Evolutionary conservation across 768 basidiomycete species (phyloP).

Genomic region (Xerocomellus amylosporus): DNA sequence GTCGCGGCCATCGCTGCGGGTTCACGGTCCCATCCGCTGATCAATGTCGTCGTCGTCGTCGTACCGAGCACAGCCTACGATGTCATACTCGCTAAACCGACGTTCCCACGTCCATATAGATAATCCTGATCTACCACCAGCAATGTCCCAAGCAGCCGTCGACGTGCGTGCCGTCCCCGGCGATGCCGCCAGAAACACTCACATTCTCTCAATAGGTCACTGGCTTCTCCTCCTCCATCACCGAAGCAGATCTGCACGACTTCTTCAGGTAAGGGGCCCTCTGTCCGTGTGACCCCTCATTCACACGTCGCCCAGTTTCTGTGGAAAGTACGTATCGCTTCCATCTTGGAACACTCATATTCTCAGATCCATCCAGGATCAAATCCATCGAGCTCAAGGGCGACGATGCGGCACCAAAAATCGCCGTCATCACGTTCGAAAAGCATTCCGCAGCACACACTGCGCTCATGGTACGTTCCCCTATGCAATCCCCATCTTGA

Average conservation of each 20-base stretch:
- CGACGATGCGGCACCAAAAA: slow-evolving; percentile 35
- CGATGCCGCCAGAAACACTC: not conserved
- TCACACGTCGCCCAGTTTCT: slow-evolving; percentile 55
- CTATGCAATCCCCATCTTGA: no score
- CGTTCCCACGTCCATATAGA: slow-evolving; percentile 11
- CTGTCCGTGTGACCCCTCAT: not conserved
- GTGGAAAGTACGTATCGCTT: slow-evolving; percentile 62
- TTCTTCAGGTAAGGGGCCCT: slow-evolving; percentile 67
- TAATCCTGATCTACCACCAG: not conserved
- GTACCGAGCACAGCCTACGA: slow-evolving; percentile 14
- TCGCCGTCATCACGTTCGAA: slow-evolving; percentile 79
- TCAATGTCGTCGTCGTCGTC: slow-evolving; percentile 6
- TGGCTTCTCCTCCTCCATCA: slow-evolving; percentile 63
- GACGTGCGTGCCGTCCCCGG: slow-evolving; percentile 34
- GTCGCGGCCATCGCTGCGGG: slow-evolving; percentile 20
- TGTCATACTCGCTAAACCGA: slow-evolving; percentile 6
- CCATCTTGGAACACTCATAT: not conserved
- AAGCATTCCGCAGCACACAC: slow-evolving; percentile 83
- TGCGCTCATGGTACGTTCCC: slow-evolving; percentile 63
- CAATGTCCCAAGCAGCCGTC: slow-evolving; percentile 27
- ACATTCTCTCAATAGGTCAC: slow-evolving; percentile 52
- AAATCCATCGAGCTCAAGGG: slow-evolving; percentile 56
- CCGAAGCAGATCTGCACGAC: slow-evolving; percentile 65
- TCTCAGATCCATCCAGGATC: slow-evolving; percentile 47
- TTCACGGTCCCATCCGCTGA: slow-evolving; percentile 4